Evolutionary conservation across 352 stramenopile species (phyloP).

Genomic region (Phytophthora fragariaefolia): DNA sequence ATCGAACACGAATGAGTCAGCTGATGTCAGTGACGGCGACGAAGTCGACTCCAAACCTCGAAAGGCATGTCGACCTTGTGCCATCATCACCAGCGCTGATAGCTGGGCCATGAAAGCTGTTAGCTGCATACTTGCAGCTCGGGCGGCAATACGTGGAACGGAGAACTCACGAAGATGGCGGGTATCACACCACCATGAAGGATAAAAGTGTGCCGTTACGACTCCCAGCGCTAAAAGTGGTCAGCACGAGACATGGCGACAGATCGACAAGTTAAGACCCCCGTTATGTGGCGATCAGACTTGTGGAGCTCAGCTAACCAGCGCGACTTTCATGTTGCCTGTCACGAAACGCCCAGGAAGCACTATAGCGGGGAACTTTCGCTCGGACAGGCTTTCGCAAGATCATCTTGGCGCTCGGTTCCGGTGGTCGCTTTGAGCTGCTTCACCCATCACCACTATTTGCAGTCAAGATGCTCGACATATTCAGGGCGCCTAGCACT

Average conservation of each 20-base stretch:
- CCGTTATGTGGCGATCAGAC: background rate
- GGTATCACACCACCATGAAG: background rate
- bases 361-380: background rate
- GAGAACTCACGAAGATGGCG: background rate
- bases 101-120: background rate
- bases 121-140: background rate
- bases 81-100: background rate
- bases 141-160: background rate
- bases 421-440: background rate
- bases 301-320: constrained; percentile 1
- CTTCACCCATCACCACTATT: background rate
- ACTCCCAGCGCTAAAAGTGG: background rate
- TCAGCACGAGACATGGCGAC: background rate
- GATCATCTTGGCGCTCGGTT: too few relatives aligned
- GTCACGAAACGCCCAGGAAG: background rate
- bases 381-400: background rate
- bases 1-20: constrained; percentile 32
- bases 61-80: background rate
- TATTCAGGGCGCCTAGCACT: background rate
- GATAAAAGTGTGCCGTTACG: constrained; percentile 1
- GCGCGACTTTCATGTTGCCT: constrained; percentile 2
- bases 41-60: constrained; percentile 4
- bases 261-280: background rate
- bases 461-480: background rate
- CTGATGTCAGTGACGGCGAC: background rate